Conservation (phyloP, 2,329 filamentous ascomycete species). For the Chalaropsis thielavioides region DNA sequence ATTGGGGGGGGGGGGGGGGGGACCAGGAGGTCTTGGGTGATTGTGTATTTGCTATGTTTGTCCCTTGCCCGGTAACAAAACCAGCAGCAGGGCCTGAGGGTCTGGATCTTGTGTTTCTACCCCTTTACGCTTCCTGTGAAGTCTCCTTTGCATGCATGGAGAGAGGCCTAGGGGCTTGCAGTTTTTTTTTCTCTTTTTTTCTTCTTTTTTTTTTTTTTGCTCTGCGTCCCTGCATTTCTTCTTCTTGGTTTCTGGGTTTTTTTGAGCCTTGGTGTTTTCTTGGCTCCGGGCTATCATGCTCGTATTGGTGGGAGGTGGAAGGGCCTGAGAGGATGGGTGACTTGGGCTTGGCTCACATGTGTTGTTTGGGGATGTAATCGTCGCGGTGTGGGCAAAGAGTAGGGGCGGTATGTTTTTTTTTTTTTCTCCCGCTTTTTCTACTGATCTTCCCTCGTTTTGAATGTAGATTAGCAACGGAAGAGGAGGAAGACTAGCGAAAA, state of each 20-base stretch:
- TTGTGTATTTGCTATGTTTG: no score
- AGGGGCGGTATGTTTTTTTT: not conserved
- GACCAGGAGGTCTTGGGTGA: no score
- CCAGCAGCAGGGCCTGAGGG: no score
- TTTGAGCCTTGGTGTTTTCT: not conserved
- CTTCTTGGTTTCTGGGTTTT: not conserved
- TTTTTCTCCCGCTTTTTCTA: not conserved
- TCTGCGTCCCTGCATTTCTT: not conserved
- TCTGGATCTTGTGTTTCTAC: no score
- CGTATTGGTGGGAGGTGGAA: not conserved
- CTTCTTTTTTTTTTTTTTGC: not conserved
- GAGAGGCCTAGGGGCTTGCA: not conserved
- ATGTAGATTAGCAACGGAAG: not conserved
- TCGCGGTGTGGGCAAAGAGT: not conserved
- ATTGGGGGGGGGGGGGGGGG: no score
- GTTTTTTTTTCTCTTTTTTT: not conserved
- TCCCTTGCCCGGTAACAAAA: no score
- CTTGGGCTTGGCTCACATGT: not conserved
- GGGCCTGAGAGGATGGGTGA: not conserved
- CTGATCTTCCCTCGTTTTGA: not conserved
- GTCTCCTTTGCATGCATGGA: no score
- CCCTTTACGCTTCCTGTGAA: no score
- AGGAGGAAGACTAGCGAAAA: not conserved
- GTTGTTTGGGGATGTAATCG: not conserved
- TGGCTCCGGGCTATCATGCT: not conserved